Percentiles rank a stretch among this genome's conserved stretches.
These are phyloP conservation scores for Podospora fimiseda DNA, from an alignment of 495 filamentous ascomycete species.

Conservation along the genomic window DNA sequence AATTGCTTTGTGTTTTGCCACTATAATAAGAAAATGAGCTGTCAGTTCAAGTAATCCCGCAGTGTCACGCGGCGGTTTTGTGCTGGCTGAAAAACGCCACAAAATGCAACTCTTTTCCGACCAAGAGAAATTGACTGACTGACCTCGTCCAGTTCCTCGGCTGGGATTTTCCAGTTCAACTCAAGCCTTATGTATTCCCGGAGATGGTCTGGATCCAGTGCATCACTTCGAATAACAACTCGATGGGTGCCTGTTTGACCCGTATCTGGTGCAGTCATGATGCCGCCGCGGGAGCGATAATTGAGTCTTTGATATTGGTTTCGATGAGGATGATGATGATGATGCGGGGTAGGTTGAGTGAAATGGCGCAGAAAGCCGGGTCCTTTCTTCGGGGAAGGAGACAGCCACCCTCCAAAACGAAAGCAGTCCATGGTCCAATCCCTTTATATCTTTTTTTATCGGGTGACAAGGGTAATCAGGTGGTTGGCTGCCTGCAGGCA, in stretches of 20 bases:
- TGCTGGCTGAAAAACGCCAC: not conserved
- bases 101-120: not conserved
- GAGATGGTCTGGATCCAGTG: too few species aligned
- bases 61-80: not conserved
- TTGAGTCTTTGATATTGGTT: not conserved
- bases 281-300: not conserved
- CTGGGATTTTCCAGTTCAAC: not conserved
- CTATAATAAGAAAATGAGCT: not conserved
- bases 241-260: too few species aligned
- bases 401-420: not conserved
- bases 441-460: too few species aligned
- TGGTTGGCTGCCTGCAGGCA: too few species aligned
- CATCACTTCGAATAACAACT: too few species aligned
- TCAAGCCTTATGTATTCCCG: not conserved
- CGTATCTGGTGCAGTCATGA: not conserved
- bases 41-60: not conserved
- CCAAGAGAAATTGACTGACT: not conserved
- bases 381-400: not conserved
- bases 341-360: not conserved
- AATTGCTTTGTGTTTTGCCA: not conserved
- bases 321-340: not conserved
- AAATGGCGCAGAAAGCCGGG: too few species aligned
- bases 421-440: not conserved
- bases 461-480: too few species aligned
- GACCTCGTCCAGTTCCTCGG: not conserved